These are phyloP conservation scores for Cercospora sp. DNA, from an alignment of 2,329 filamentous ascomycete species.

Conservation along the genomic window DNA sequence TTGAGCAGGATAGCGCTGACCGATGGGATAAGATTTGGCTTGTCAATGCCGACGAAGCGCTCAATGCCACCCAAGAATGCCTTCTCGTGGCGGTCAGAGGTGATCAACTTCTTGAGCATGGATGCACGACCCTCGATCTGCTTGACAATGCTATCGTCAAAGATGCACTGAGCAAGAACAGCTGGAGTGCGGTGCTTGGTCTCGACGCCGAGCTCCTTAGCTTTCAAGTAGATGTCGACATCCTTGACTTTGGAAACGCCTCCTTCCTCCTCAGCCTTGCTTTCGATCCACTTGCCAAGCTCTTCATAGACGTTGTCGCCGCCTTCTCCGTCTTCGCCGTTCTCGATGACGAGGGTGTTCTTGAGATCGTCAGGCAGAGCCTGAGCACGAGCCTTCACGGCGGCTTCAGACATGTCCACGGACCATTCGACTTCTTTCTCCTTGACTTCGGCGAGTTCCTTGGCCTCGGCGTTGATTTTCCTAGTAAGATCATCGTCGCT, in stretches of 20 bases:
- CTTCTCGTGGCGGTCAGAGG: conserved; percentile 91
- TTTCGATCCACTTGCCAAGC: conserved; percentile 88
- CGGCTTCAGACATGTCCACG: conserved; percentile 93
- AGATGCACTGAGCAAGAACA: conserved; percentile 90
- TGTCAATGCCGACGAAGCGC: conserved; percentile 81
- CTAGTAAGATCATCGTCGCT: conserved; percentile 93
- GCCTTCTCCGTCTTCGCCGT: conserved; percentile 77
- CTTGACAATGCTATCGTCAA: conserved; percentile 83
- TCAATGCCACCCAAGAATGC: conserved; percentile 93
- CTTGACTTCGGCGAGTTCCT: conserved; percentile 66
- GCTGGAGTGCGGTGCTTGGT: conserved; percentile 88
- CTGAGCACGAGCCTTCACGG: conserved; percentile 90
- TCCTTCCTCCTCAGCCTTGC: conserved; percentile 68
- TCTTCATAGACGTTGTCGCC: conserved; percentile 84
- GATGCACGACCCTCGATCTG: conserved; percentile 81
- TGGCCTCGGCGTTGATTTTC: conserved; percentile 65
- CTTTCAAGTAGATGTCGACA: conserved; percentile 92
- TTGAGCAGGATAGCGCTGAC: conserved; percentile 84
- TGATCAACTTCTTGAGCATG: conserved; percentile 86
- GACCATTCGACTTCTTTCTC: conserved; percentile 90
- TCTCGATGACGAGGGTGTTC: conserved; percentile 65
- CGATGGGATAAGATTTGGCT: conserved; percentile 73
- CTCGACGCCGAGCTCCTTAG: conserved; percentile 93
- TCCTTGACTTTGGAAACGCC: conserved; percentile 78
- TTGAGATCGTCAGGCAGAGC: conserved; percentile 94